Evolutionary conservation across 2,329 filamentous ascomycete species (phyloP).

Genomic region (Cadophora gregata): DNA sequence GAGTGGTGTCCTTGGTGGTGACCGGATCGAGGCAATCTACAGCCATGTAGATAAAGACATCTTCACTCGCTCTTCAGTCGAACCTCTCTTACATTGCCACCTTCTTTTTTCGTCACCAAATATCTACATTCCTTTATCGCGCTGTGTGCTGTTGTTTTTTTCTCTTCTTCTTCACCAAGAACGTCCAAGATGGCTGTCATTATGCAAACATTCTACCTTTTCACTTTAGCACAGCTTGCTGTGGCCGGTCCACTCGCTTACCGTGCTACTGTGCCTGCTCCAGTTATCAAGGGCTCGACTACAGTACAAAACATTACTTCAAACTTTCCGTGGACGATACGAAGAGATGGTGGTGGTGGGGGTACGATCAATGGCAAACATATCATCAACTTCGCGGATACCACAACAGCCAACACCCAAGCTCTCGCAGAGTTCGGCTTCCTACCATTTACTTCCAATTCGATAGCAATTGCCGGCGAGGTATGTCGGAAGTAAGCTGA

Average conservation of each 20-base stretch:
- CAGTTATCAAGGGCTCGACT: constrained; percentile 6
- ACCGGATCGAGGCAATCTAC: constrained; percentile 3
- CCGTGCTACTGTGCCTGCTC: neutral
- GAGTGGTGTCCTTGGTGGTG: constrained; percentile 1
- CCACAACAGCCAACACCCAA: neutral
- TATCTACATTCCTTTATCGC: constrained; percentile 9
- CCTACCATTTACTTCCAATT: constrained; percentile 8
- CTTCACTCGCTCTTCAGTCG: neutral
- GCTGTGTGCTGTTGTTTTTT: neutral
- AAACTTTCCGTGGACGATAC: constrained; percentile 3
- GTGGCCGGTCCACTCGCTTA: constrained; percentile 14
- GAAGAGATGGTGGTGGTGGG: constrained; percentile 12
- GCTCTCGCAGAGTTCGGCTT: neutral
- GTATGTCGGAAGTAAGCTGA: neutral
- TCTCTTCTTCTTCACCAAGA: neutral
- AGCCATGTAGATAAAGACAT: constrained; percentile 5
- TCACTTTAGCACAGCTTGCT: constrained; percentile 9
- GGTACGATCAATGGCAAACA: constrained; percentile 14
- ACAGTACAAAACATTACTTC: neutral
- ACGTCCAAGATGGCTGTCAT: constrained; percentile 2
- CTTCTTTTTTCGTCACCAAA: constrained; percentile 13
- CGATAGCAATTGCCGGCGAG: constrained; percentile 5
- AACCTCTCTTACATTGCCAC: neutral
- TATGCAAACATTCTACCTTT: constrained; percentile 6
- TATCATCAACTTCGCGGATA: constrained; percentile 18